phyloP scores from a whole-genome alignment of 106 monocot genomes.

The Platanthera guangdongensis region DNA sequence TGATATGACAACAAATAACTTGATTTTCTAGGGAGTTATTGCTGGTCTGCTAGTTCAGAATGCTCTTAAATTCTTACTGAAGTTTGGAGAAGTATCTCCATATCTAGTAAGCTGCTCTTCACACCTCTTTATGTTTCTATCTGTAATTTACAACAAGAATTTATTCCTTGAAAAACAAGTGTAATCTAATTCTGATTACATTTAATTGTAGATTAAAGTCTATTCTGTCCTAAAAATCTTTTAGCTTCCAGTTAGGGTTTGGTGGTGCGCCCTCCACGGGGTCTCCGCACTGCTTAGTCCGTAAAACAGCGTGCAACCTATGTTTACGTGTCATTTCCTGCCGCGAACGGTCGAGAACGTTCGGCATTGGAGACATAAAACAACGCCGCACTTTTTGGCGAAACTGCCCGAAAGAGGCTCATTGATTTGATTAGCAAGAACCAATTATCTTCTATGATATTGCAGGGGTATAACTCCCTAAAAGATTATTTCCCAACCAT shows the following conservation, averaged over 20 bases:
- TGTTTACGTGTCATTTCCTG: no score
- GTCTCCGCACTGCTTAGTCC: no score
- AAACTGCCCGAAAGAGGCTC: no score
- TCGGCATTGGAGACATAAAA: no score
- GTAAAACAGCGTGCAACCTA: no score
- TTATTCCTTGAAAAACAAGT: not conserved
- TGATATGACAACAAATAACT: not conserved
- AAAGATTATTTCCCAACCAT: slow-evolving; percentile 94
- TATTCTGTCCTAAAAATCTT: no score
- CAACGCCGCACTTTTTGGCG: no score
- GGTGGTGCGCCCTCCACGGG: no score
- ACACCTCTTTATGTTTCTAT: not conserved
- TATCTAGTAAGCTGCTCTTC: slow-evolving; percentile 60
- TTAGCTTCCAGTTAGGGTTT: no score
- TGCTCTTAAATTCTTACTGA: slow-evolving; percentile 78
- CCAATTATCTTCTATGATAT: not conserved
- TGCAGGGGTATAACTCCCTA: slow-evolving; percentile 94
- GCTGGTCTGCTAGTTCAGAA: slow-evolving; percentile 97
- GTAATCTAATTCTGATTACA: not conserved
- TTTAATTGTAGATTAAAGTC: not conserved
- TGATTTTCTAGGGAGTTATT: slow-evolving; percentile 68
- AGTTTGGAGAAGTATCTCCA: slow-evolving; percentile 92
- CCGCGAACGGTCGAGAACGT: no score
- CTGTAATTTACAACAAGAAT: not conserved
- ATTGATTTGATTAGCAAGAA: not conserved